Conservation (phyloP, 805 yeast species). For the Starmera caribaea region DNA sequence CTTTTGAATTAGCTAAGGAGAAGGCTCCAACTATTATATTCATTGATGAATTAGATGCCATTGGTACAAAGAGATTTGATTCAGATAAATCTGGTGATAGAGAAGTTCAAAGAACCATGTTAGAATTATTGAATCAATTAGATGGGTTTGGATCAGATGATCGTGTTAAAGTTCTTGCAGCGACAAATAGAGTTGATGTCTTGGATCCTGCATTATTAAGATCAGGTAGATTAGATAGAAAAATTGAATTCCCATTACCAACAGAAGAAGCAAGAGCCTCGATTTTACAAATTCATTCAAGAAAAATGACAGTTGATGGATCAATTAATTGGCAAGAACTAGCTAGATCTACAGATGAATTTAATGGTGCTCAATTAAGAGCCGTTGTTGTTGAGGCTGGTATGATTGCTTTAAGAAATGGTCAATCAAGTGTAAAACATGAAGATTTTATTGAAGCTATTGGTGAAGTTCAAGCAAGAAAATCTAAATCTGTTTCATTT, state of each 20-base stretch:
- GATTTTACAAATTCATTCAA: conserved; percentile 91
- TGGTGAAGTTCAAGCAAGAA: conserved; percentile 97
- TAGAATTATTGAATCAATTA: conserved; percentile 91
- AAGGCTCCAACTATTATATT: conserved; percentile 97
- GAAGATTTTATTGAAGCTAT: conserved; percentile 98
- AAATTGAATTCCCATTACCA: conserved; percentile 96
- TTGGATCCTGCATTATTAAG: conserved; percentile 97
- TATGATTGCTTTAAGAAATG: conserved; percentile 96
- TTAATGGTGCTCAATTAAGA: conserved; percentile 97
- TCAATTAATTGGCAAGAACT: conserved; percentile 96
- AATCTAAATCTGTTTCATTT: conserved; percentile 89
- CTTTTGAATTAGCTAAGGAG: conserved; percentile 94
- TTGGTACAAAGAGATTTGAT: conserved; percentile 96
- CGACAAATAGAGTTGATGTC: conserved; percentile 96
- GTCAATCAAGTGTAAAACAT: conserved; percentile 84
- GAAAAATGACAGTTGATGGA: conserved; percentile 90
- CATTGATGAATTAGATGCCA: conserved; percentile 97
- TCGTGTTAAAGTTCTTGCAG: conserved; percentile 93
- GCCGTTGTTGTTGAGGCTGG: conserved; percentile 99
- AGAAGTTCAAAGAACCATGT: conserved; percentile 98
- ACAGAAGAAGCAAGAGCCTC: conserved; percentile 96
- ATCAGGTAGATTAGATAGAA: conserved; percentile 96
- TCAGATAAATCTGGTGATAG: conserved; percentile 96
- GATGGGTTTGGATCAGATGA: conserved; percentile 98
- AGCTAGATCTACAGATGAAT: conserved; percentile 96